Conservation (phyloP, 78 protist genomes). For the Pigoraptor vietnamica region DNA sequence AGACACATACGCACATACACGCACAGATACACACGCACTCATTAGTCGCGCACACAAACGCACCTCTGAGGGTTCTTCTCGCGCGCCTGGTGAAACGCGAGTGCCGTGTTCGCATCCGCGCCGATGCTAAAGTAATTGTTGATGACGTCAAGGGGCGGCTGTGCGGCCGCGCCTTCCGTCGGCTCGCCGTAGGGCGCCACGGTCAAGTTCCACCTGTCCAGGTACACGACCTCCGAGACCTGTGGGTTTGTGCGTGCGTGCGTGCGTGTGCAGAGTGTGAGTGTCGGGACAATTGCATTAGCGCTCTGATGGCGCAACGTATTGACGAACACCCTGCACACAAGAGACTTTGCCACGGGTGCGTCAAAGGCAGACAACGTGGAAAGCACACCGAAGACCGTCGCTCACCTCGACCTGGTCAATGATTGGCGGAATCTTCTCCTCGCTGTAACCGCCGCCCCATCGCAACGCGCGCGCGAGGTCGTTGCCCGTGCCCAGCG, state of each 20-base stretch:
- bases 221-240: background rate
- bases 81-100: conserved; percentile 48
- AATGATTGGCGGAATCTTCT: conserved; percentile 1
- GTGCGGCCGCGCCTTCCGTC: background rate
- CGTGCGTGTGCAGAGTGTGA: background rate
- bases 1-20: background rate
- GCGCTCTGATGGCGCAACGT: too few species aligned
- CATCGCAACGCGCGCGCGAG: conserved; percentile 76
- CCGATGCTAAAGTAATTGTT: conserved; percentile 77
- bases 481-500: conserved; percentile 90
- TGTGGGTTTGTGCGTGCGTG: background rate
- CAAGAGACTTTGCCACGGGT: too few species aligned
- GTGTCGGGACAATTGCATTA: too few species aligned
- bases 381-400: background rate
- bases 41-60: background rate
- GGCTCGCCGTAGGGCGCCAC: background rate
- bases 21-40: background rate
- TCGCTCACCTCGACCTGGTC: background rate
- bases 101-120: conserved; percentile 62
- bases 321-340: too few species aligned
- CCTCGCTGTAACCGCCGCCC: conserved; percentile 77
- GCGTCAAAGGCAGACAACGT: background rate
- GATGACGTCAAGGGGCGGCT: conserved; percentile 10
- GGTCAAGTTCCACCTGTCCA: background rate
- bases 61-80: background rate